phyloP scores from a whole-genome alignment of 148 eudicot species.

The Cornus florida region DNA sequence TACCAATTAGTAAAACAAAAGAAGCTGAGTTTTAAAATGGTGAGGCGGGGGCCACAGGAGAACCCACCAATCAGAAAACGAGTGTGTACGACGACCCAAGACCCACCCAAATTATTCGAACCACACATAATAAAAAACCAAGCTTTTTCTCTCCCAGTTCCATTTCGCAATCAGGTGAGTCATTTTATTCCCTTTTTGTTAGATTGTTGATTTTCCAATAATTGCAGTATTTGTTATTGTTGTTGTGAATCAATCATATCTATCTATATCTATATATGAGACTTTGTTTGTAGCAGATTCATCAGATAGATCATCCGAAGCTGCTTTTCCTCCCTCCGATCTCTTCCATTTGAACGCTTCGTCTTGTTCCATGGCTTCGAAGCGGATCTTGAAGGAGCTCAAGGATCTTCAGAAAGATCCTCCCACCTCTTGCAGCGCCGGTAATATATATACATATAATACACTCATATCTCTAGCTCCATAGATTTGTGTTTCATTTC shows the following conservation, averaged over 20 bases:
- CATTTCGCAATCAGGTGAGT: neutral
- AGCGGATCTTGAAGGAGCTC: constrained; percentile 81
- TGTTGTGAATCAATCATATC: neutral
- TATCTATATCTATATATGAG: neutral
- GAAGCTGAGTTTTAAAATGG: no score
- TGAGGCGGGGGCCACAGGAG: no score
- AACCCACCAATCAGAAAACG: no score
- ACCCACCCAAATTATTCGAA: neutral
- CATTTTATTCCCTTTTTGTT: neutral
- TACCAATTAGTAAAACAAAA: no score
- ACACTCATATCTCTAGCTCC: neutral
- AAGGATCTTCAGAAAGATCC: constrained; percentile 88
- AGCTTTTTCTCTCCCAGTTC: neutral
- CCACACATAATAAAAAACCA: neutral
- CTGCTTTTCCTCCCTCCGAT: neutral
- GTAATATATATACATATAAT: constrained; percentile 16
- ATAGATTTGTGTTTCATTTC: neutral
- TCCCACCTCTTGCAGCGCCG: constrained; percentile 77
- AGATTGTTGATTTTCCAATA: neutral
- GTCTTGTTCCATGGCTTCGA: constrained; percentile 55
- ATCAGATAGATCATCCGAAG: neutral
- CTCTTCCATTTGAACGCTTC: neutral
- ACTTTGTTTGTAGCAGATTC: neutral
- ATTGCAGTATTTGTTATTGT: neutral
- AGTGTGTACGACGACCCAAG: no score